These are phyloP conservation scores for Buddleja alternifolia DNA, from an alignment of 257 asterid genomes.

Conservation along the genomic window DNA sequence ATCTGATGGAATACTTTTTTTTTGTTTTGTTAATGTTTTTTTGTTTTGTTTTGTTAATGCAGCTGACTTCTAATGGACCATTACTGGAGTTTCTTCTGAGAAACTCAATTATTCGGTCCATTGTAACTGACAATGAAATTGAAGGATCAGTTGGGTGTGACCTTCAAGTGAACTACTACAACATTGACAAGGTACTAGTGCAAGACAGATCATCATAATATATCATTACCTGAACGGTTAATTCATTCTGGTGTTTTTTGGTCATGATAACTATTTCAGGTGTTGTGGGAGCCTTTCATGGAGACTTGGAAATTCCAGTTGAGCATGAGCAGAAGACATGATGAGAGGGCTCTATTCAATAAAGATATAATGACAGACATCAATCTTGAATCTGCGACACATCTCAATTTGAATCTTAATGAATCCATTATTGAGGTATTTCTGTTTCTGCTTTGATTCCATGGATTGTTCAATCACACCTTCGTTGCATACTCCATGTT, in stretches of 20 bases:
- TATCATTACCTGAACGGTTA: conserved; percentile 26
- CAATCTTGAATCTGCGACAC: conserved; percentile 62
- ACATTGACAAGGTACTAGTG: conserved; percentile 77
- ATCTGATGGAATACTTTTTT: conserved; percentile 26
- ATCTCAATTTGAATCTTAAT: conserved; percentile 79
- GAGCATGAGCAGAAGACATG: conserved; percentile 59
- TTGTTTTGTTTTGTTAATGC: conserved; percentile 28
- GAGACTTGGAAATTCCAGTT: conserved; percentile 87
- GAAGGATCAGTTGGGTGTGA: conserved; percentile 69
- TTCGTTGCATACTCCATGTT: conserved; percentile 8
- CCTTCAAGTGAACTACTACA: conserved; percentile 87
- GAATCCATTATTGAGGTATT: conserved; percentile 88
- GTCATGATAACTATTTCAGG: conserved; percentile 48
- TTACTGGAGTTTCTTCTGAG: conserved; percentile 69
- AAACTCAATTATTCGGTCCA: conserved; percentile 47
- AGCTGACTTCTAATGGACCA: conserved; percentile 85
- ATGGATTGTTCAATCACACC: conserved; percentile 9
- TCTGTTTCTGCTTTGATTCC: neutral
- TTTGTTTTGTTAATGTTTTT: conserved; percentile 15
- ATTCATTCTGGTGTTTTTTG: conserved; percentile 22
- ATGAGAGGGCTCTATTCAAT: conserved; percentile 63
- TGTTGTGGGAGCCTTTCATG: conserved; percentile 89
- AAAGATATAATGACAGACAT: conserved; percentile 63
- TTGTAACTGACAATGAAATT: conserved; percentile 49
- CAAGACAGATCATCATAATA: conserved; percentile 10